Conservation (phyloP, 257 asterid species). For the Scutellaria baicalensis region DNA sequence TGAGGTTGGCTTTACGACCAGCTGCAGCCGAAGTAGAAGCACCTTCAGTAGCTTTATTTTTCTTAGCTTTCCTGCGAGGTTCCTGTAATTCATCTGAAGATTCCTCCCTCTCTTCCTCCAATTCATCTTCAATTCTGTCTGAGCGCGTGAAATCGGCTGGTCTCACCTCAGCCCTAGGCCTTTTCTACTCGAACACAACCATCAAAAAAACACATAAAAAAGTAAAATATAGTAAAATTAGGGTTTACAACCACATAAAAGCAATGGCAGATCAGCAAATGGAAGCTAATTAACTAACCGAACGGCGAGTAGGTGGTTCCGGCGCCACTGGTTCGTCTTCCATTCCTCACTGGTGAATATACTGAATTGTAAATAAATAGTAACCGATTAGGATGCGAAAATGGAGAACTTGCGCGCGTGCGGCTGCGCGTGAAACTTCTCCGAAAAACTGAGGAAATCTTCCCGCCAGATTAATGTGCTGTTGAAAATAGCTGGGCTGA, state of each 20-base stretch:
- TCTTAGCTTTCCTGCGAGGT: constrained; percentile 52
- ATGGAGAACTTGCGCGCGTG: neutral
- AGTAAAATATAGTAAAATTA: constrained; percentile 9
- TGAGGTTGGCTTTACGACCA: constrained; percentile 32
- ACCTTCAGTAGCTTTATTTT: constrained; percentile 46
- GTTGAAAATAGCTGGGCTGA: neutral
- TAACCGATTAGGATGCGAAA: neutral
- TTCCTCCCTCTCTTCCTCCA: constrained; percentile 74
- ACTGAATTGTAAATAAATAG: neutral
- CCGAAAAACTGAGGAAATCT: constrained; percentile 6
- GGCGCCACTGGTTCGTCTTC: constrained; percentile 55
- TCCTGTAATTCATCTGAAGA: constrained; percentile 76
- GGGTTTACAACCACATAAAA: constrained; percentile 7
- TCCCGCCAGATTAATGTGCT: constrained; percentile 28
- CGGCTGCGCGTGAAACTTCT: neutral
- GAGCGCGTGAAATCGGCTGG: constrained; percentile 35
- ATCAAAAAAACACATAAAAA: neutral
- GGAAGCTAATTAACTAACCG: constrained; percentile 39
- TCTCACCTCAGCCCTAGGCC: constrained; percentile 65
- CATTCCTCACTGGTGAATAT: constrained; percentile 24
- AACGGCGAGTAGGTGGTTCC: constrained; percentile 56
- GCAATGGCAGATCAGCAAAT: neutral
- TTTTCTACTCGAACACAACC: constrained; percentile 47
- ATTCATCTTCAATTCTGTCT: constrained; percentile 29
- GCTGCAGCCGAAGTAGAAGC: constrained; percentile 56